Percentiles rank a stretch among this genome's conserved stretches.
phyloP scores from a whole-genome alignment of 768 basidiomycete genomes.

The Trametopsis cervina region DNA sequence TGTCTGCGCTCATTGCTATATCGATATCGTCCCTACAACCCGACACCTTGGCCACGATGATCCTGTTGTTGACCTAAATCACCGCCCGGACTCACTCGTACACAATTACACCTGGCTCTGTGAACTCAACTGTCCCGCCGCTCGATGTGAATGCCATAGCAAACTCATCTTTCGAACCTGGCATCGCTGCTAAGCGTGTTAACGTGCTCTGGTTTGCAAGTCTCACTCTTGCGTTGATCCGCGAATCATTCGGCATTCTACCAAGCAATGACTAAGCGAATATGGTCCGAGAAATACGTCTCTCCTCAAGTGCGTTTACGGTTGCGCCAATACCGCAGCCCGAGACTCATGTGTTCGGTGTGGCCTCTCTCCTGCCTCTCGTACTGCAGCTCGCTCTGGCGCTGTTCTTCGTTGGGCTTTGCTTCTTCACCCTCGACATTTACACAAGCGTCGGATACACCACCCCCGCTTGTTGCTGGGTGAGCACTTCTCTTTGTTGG shows the following conservation, averaged over 20 bases:
- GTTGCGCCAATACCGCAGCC: background rate
- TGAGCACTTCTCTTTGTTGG: constrained; percentile 1
- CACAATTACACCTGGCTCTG: background rate
- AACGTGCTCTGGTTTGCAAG: constrained; percentile 10
- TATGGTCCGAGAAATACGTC: background rate
- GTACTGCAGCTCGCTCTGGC: constrained; percentile 4
- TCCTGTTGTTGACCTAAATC: background rate
- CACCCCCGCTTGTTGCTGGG: background rate
- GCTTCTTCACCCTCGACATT: background rate
- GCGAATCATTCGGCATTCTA: constrained; percentile 5
- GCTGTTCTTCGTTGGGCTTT: constrained; percentile 5
- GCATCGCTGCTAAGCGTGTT: background rate
- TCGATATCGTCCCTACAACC: background rate
- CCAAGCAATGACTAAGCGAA: constrained; percentile 5
- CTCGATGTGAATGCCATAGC: too few relatives aligned
- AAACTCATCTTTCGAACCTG: background rate
- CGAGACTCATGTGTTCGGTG: constrained; percentile 3
- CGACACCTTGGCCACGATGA: background rate
- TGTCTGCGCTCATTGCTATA: background rate
- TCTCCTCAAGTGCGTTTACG: background rate
- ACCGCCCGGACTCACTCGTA: background rate
- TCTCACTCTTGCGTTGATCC: constrained; percentile 1
- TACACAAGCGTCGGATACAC: background rate
- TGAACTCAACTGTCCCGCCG: background rate
- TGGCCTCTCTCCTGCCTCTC: constrained; percentile 1